A percentile compares a stretch with the other conserved stretches of the same genome.
Evolutionary conservation across 2,329 filamentous ascomycete species (phyloP).

Genomic region (Ophiostoma quercus): DNA sequence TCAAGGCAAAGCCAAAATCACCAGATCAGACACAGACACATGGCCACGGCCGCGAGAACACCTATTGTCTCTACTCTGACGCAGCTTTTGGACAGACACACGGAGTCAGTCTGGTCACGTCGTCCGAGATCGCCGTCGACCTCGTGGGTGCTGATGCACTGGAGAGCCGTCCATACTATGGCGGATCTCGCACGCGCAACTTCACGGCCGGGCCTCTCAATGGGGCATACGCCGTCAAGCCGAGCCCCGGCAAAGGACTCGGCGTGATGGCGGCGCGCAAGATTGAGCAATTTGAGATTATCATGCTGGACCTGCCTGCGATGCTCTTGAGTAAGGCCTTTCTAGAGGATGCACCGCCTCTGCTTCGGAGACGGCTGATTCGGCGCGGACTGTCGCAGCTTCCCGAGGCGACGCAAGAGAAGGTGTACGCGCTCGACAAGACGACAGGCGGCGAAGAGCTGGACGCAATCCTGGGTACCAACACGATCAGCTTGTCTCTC

Average conservation of each 20-base stretch:
- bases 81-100: background rate
- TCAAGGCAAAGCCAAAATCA: conserved; percentile 13
- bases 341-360: background rate
- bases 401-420: background rate
- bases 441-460: background rate
- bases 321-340: background rate
- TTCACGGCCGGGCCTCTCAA: background rate
- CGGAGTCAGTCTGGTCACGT: background rate
- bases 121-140: background rate
- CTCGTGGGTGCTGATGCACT: background rate
- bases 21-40: background rate
- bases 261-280: background rate
- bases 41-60: background rate
- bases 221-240: background rate
- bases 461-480: background rate
- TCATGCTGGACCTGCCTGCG: background rate
- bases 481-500: background rate
- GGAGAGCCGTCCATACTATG: background rate
- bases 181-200: background rate
- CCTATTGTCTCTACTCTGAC: background rate
- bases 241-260: background rate
- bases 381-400: background rate
- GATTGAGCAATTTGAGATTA: background rate
- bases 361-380: background rate
- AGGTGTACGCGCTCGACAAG: background rate